Conservation (phyloP, 352 stramenopile species). For the Globisporangium lucens region DNA sequence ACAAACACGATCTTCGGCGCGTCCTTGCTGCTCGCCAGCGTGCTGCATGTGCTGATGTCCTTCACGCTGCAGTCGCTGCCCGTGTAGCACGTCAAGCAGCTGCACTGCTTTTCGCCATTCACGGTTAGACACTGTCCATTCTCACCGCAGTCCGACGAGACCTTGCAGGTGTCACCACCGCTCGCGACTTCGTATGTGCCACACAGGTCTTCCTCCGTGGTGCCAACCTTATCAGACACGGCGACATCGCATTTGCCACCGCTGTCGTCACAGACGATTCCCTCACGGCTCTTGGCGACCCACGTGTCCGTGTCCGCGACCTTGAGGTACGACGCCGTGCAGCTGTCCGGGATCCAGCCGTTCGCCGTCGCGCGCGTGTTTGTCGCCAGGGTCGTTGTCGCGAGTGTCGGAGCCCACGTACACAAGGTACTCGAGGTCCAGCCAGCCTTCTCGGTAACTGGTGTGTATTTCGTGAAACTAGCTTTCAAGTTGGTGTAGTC, state of each 20-base stretch:
- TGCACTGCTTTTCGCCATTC: constrained; percentile 66
- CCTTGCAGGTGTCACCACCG: constrained; percentile 63
- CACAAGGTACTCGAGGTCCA: constrained; percentile 66
- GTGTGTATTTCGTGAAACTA: constrained; percentile 59
- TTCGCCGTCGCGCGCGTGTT: constrained; percentile 53
- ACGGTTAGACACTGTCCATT: constrained; percentile 72
- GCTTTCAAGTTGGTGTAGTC: constrained; percentile 80
- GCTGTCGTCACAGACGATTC: constrained; percentile 59
- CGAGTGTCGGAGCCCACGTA: constrained; percentile 52
- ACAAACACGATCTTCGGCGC: constrained; percentile 75
- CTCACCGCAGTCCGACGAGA: constrained; percentile 59
- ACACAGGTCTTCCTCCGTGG: constrained; percentile 77
- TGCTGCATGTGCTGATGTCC: constrained; percentile 63
- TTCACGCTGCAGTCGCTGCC: constrained; percentile 76
- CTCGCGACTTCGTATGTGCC: constrained; percentile 59
- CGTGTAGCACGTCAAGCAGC: constrained; percentile 74
- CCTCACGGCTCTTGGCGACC: constrained; percentile 68
- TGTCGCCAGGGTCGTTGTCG: constrained; percentile 49
- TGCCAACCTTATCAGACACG: constrained; percentile 43
- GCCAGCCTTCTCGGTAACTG: constrained; percentile 30
- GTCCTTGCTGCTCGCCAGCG: constrained; percentile 49
- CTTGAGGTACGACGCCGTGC: constrained; percentile 48
- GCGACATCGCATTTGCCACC: constrained; percentile 69
- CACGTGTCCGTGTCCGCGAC: constrained; percentile 60
- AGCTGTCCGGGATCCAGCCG: constrained; percentile 71